A percentile compares a stretch with the other conserved stretches of the same genome.
Conservation (phyloP, 108 stramenopile genomes). For the Bacterosira constricta region DNA sequence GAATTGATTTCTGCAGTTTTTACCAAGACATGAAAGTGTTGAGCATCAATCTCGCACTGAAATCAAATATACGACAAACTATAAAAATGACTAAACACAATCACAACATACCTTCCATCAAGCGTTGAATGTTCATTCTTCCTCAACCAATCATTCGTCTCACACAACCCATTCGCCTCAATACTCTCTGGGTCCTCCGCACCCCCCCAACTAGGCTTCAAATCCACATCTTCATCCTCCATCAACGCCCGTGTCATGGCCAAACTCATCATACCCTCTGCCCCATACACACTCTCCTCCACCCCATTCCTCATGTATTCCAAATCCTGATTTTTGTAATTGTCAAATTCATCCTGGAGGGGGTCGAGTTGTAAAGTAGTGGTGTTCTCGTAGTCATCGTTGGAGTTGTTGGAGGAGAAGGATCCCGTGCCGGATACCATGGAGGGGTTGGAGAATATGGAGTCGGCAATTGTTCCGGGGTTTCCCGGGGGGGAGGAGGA, state of each 20-base stretch:
- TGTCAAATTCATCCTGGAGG: constrained; percentile 83
- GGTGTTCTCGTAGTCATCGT: constrained; percentile 36
- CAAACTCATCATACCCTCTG: constrained; percentile 83
- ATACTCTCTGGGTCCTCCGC: constrained; percentile 57
- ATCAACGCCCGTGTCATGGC: constrained; percentile 81
- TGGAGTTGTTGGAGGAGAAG: constrained; percentile 44
- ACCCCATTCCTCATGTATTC: constrained; percentile 73
- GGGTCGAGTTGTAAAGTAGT: constrained; percentile 11
- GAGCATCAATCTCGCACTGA: too few species aligned
- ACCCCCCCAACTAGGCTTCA: constrained; percentile 26
- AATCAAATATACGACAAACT: too few species aligned
- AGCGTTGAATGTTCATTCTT: constrained; percentile 58
- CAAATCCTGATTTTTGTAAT: constrained; percentile 76
- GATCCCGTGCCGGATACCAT: constrained; percentile 56
- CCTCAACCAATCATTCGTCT: constrained; percentile 80
- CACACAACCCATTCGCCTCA: constrained; percentile 74
- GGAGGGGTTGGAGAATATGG: constrained; percentile 60
- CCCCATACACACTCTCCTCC: constrained; percentile 57
- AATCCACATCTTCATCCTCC: constrained; percentile 62
- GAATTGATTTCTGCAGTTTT: constrained; percentile 64
- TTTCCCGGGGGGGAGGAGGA: not conserved
- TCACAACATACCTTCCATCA: constrained; percentile 65
- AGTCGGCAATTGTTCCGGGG: constrained; percentile 9
- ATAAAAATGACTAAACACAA: too few species aligned
- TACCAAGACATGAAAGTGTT: too few species aligned